phyloP scores from a whole-genome alignment of 2,329 filamentous ascomycete species.

The Colletotrichum paranaense region DNA sequence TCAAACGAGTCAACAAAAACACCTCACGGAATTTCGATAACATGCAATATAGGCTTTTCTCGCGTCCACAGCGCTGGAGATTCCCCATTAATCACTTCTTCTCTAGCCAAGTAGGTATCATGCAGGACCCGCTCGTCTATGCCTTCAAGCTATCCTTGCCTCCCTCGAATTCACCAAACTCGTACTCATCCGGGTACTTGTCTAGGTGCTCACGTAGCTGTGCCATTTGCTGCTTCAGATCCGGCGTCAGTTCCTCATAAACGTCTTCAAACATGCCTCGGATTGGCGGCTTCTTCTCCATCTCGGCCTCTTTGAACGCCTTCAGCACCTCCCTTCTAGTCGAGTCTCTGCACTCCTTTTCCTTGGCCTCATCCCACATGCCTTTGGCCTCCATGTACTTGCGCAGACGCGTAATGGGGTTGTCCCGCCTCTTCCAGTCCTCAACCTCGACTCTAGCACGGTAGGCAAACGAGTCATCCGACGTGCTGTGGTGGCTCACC shows the following conservation, averaged over 20 bases:
- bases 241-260: constrained; percentile 88
- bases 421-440: constrained; percentile 92
- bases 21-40: not conserved
- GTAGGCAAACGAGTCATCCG: constrained; percentile 97
- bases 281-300: constrained; percentile 81
- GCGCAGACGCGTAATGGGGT: constrained; percentile 84
- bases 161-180: constrained; percentile 80
- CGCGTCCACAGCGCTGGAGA: not conserved
- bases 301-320: constrained; percentile 87
- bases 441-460: constrained; percentile 93
- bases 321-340: constrained; percentile 81
- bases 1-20: not conserved
- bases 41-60: not conserved
- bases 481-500: constrained; percentile 97
- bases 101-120: constrained; percentile 12
- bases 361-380: constrained; percentile 86
- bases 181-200: constrained; percentile 92
- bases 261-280: constrained; percentile 85
- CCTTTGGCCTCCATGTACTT: constrained; percentile 91
- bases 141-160: constrained; percentile 72
- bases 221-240: constrained; percentile 76
- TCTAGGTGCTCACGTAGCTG: constrained; percentile 83
- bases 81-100: not conserved
- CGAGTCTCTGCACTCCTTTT: constrained; percentile 75
- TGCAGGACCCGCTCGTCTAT: constrained; percentile 29